Evolutionary conservation across 371 early-diverging fungal species (phyloP), one percentile per base, ranked within the genome.

Genomic region (Dichotomocladium elegans): DNA sequence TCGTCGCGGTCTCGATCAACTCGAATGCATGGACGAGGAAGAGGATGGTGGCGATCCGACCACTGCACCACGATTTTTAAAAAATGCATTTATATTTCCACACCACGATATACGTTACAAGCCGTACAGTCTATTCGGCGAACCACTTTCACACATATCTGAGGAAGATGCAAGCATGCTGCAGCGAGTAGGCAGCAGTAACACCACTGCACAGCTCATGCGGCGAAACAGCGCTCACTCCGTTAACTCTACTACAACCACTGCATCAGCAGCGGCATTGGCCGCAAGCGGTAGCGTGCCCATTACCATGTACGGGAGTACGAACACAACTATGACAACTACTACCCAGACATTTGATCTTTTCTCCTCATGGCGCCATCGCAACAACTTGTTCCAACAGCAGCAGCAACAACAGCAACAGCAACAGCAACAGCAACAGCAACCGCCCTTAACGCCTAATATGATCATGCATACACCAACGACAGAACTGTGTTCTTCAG

Each of bases 41-140:
- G 59, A 67, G 11, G 72, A 72, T 6, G 24, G 31, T 11, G 28
- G 33, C 14, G 47, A 55, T 14, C 31, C 29, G 27, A 26, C 24
- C 17, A 51, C 59, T 22, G 61, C 65, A 17, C 72, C 72, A 30
- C 42, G 63, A 0, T 58, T 72, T 6, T 43, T 68, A 2, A 72
- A 72, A 47, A 68, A 68, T 40, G 63, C 65, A 4, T 57, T 60
- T 10, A 47, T 53, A 24, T 35, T 41, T 15, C 45, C 43, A 11
- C 33, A 48, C 26, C 35, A 33, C 26, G 29, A 48, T 22, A 51
- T 21, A 53, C 41, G 51, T 2, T 74, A 74, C 31, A 60, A 67
- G 12, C 74, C 74, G 9, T 74, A 74, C 46, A 74, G 74, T 47
- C 53, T 74, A n/a, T 74, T 74, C 59, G 74, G 63, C 1, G 74